Evolutionary conservation across 2,329 filamentous ascomycete genomes (phyloP).

Genomic region (Pseudocercospora pini-densiflorae): DNA sequence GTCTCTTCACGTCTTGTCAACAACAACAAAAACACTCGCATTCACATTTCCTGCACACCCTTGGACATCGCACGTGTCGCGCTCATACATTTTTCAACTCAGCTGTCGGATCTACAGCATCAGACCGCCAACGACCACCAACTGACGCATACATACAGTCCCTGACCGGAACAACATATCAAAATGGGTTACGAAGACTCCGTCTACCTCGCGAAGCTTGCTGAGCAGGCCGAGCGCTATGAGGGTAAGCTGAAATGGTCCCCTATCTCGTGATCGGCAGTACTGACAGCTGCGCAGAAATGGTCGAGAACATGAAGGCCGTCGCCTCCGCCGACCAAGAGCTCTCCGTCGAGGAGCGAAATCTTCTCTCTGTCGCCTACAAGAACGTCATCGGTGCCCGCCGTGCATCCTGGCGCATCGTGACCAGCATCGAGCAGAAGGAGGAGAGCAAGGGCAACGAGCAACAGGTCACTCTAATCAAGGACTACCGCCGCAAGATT

Average conservation of each 20-base stretch:
- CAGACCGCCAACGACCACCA: conserved; percentile 3
- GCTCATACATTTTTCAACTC: conserved; percentile 9
- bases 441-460: conserved; percentile 99
- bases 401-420: conserved; percentile 97
- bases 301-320: conserved; percentile 99
- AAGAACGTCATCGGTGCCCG: conserved; percentile 98
- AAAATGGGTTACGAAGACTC: conserved; percentile 99
- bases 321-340: conserved; percentile 79
- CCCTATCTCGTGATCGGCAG: conserved; percentile 34
- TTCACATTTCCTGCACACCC: conserved; percentile 8
- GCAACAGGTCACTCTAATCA: conserved; percentile 86
- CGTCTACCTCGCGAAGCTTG: conserved; percentile 99
- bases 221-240: conserved; percentile 99
- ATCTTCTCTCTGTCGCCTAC: conserved; percentile 96
- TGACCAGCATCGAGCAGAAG: conserved; percentile 99
- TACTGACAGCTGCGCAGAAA: conserved; percentile 66
- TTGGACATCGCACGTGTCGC: conserved; percentile 10
- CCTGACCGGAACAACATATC: conserved; percentile 17
- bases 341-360: conserved; percentile 86
- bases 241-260: conserved; percentile 68
- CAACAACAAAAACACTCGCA: conserved; percentile 1
- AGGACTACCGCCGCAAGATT: conserved; percentile 99
- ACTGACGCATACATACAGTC: conserved; percentile 16
- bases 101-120: neutral
- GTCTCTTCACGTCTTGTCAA: neutral